These are phyloP conservation scores for Blastocystis sp. DNA, from an alignment of 352 stramenopile species.

Conservation along the genomic window DNA sequence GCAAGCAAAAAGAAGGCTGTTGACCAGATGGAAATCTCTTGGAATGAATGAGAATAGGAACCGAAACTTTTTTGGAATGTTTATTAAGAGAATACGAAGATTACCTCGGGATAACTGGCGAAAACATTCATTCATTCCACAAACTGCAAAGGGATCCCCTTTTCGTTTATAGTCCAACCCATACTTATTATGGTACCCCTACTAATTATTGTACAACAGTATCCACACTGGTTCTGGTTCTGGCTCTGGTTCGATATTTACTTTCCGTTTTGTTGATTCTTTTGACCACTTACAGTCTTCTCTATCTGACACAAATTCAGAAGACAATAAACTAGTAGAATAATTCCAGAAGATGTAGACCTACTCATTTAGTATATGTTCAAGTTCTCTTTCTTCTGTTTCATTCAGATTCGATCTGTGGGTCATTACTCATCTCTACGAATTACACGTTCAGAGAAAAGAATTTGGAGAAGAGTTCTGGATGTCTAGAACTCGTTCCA, in stretches of 20 bases:
- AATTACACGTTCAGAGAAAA: not conserved
- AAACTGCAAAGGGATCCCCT: not conserved
- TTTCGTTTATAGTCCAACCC: not conserved
- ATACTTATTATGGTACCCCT: not conserved
- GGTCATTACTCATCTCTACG: not conserved
- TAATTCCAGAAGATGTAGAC: not conserved
- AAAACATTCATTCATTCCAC: slow-evolving; percentile 8
- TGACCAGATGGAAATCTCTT: not conserved
- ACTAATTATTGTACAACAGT: not conserved
- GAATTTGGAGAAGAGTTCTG: too few species aligned
- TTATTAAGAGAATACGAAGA: slow-evolving; percentile 10
- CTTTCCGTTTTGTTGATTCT: not conserved
- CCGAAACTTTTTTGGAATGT: not conserved
- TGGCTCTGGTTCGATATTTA: not conserved
- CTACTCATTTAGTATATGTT: not conserved
- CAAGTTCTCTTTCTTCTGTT: not conserved
- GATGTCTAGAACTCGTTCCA: not conserved
- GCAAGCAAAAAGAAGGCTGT: not conserved
- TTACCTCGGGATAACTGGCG: not conserved
- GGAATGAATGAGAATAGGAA: not conserved
- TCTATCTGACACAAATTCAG: not conserved
- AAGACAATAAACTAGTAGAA: not conserved
- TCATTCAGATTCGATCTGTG: not conserved
- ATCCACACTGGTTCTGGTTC: not conserved
- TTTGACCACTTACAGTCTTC: not conserved